Evolutionary conservation across 163 green algal genomes (phyloP).

Genomic region (Smithsoniella earleae): DNA sequence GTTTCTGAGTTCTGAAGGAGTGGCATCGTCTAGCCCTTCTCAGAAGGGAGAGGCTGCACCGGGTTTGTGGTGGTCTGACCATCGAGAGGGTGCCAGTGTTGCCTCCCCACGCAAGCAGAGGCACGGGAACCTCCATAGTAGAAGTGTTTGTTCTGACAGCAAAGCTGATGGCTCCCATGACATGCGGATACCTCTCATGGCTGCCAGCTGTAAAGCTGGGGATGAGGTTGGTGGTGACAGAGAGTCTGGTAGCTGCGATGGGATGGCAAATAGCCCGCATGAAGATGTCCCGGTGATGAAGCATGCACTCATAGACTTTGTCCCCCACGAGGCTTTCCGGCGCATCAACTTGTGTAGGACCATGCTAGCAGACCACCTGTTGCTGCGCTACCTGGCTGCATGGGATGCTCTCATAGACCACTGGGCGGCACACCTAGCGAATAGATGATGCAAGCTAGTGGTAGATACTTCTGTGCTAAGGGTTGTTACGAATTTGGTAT

Average conservation of each 20-base stretch:
- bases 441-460: too few species aligned
- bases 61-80: not conserved
- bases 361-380: conserved; percentile 22
- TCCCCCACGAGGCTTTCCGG: not conserved
- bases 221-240: not conserved
- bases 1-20: too few species aligned
- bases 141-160: not conserved
- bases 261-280: not conserved
- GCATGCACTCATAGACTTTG: not conserved
- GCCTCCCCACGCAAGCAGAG: not conserved
- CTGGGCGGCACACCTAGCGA: not conserved
- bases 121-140: not conserved
- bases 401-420: not conserved
- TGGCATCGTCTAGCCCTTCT: too few species aligned
- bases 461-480: too few species aligned
- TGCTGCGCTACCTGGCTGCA: conserved; percentile 15
- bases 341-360: conserved; percentile 9
- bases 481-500: too few species aligned
- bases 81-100: not conserved
- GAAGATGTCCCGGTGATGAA: not conserved
- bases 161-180: not conserved
- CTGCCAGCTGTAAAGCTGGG: not conserved
- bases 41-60: not conserved
- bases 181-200: not conserved
- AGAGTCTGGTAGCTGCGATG: not conserved